Base-by-base conservation (phyloP, 1,284 basidiomycete genomes). In the Neonothopanus nambi region DNA sequence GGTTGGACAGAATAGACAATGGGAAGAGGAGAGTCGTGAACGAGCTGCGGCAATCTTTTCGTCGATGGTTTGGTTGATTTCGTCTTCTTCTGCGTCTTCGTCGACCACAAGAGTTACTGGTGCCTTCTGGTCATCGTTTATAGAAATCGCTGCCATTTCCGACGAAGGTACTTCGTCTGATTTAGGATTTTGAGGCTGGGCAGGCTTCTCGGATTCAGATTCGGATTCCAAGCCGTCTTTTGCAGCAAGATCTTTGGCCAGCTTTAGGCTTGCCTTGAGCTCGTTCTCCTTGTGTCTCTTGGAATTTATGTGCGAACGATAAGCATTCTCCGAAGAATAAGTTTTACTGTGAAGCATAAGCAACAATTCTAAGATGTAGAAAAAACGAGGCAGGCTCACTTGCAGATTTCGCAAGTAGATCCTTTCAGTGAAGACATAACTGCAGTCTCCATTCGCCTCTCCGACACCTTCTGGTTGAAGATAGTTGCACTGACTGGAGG, bases 391-490 rank as follows among this genome's bases (percentile, higher is more conserved):
- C 23, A 38, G 36, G 67, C 78, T 63, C 58, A 95, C 95, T 80
- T 84, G 88, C 95, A 98, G n/a, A 83, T 69, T 36, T 85, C 80
- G 66, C 95, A 98, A 9, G 75, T 76, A 35, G 85, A 78, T 18
- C 81, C 83, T 59, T 82, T 85, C 2, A 77, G 68, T 39, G 85
- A 86, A 6, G 83, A 75, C 68, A 81, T 81, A 49, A 91, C 75
- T 1, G 88, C 85, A 0, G 85, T 88, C 71, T 94, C 89, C 44
- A 83, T 78, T 26, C 84, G 76, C 59, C 90, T 76, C 56, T 94
- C 89, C 26, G 89, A 67, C n/a, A 98, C 89, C 67, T 98, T 99
- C 64, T 93, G 84, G 64, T 95, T 90, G 76, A 98, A 99, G 0
- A 89, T 67, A 6, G 79, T 71, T 0, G 81, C 82, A 55, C 85